Evolutionary conservation across 2,329 filamentous ascomycete genomes (phyloP).

Genomic region (Aureobasidium namibiae): DNA sequence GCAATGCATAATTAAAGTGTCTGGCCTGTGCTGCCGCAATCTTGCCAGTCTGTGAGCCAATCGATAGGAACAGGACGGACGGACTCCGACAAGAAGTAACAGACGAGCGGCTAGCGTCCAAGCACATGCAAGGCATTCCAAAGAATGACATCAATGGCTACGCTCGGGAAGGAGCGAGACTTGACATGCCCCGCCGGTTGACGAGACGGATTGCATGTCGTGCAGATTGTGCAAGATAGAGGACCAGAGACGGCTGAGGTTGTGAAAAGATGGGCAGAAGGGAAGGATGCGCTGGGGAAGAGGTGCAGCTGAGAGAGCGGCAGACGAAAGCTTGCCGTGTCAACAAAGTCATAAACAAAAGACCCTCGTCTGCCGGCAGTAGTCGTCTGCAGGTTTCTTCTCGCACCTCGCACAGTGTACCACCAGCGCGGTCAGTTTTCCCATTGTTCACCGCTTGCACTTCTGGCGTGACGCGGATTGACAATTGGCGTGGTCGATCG

Average conservation of each 20-base stretch:
- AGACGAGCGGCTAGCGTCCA: constrained; percentile 7
- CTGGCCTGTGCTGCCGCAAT: constrained; percentile 7
- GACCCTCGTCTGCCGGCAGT: background rate
- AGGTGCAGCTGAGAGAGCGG: constrained; percentile 10
- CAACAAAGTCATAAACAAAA: constrained; percentile 10
- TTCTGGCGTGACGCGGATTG: constrained; percentile 13
- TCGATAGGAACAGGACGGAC: constrained; percentile 7
- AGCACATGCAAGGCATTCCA: constrained; percentile 12
- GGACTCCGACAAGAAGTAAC: background rate
- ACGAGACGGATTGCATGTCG: constrained; percentile 7
- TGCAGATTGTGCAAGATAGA: constrained; percentile 10
- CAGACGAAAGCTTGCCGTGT: background rate
- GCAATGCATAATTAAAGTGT: constrained; percentile 11
- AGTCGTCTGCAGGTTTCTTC: constrained; percentile 1
- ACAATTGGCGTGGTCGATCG: constrained; percentile 10
- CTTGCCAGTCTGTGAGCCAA: constrained; percentile 5
- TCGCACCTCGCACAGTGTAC: constrained; percentile 1
- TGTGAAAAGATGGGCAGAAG: background rate
- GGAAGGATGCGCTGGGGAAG: background rate
- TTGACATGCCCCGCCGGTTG: constrained; percentile 12
- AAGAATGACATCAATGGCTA: constrained; percentile 10
- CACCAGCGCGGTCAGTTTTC: constrained; percentile 8
- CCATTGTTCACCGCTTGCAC: constrained; percentile 12
- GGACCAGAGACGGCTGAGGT: background rate
- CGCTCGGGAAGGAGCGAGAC: constrained; percentile 9